These are phyloP conservation scores for Sporobolomyces roseus DNA, from an alignment of 768 basidiomycete genomes.

Conservation along the genomic window DNA sequence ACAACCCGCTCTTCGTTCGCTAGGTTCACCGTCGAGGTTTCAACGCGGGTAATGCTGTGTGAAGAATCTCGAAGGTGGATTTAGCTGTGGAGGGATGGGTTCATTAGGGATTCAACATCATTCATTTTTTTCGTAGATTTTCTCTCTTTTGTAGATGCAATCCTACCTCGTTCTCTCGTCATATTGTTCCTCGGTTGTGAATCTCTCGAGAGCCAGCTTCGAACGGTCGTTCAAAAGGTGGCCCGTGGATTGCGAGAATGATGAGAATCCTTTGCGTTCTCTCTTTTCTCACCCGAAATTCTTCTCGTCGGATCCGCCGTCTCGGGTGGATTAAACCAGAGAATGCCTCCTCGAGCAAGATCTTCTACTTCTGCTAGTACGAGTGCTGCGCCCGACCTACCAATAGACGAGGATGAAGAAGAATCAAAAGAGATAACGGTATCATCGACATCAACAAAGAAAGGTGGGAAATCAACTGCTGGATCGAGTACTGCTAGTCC, in stretches of 20 bases:
- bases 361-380: not conserved
- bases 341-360: slow-evolving; percentile 11
- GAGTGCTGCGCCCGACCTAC: not conserved
- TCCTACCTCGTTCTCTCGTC: not conserved
- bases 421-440: too few species aligned
- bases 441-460: too few species aligned
- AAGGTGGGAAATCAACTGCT: too few species aligned
- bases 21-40: not conserved
- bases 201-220: too few species aligned
- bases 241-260: too few species aligned
- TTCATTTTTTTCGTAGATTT: not conserved
- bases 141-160: not conserved
- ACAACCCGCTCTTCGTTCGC: slow-evolving; percentile 6
- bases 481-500: not conserved
- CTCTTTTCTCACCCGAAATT: too few species aligned
- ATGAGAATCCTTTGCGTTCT: too few species aligned
- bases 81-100: slow-evolving; percentile 1
- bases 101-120: slow-evolving; percentile 10
- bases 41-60: slow-evolving; percentile 23
- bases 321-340: too few species aligned
- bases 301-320: too few species aligned
- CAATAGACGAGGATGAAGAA: not conserved
- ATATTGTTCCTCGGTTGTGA: too few species aligned
- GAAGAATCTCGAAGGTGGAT: not conserved
- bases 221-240: too few species aligned